Evolutionary conservation across 345 rosid genomes (phyloP).

Genomic region (Boechera retrofracta): DNA sequence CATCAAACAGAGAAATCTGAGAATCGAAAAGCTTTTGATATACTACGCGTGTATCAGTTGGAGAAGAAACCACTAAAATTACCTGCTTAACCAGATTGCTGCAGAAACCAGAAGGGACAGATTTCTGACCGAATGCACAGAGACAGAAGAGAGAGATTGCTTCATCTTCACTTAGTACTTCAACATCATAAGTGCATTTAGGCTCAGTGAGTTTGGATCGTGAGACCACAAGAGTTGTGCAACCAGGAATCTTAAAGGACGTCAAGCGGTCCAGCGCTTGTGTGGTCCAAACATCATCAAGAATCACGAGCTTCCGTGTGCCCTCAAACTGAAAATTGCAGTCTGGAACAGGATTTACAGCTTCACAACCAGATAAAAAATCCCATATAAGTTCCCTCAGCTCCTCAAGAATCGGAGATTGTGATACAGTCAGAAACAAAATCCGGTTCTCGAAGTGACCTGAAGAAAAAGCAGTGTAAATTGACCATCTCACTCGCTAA

Average conservation of each 20-base stretch:
- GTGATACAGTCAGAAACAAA: slow-evolving; percentile 82
- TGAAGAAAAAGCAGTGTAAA: slow-evolving; percentile 28
- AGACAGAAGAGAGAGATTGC: slow-evolving; percentile 72
- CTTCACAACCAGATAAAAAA: slow-evolving; percentile 53
- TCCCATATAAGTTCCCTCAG: slow-evolving; percentile 53
- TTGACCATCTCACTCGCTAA: neutral
- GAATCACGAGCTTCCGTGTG: slow-evolving; percentile 56
- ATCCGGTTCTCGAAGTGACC: slow-evolving; percentile 60
- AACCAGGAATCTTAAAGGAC: slow-evolving; percentile 52
- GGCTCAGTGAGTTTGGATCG: slow-evolving; percentile 63
- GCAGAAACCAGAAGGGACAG: slow-evolving; percentile 61
- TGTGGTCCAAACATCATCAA: slow-evolving; percentile 87
- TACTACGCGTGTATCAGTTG: neutral
- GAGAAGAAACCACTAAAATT: slow-evolving; percentile 3
- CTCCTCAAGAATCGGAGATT: slow-evolving; percentile 69
- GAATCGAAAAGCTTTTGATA: slow-evolving; percentile 2
- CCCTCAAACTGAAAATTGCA: slow-evolving; percentile 51
- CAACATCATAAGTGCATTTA: slow-evolving; percentile 58
- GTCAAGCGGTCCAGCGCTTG: slow-evolving; percentile 66
- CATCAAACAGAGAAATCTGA: slow-evolving; percentile 29
- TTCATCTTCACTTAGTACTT: slow-evolving; percentile 66
- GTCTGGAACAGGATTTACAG: slow-evolving; percentile 38
- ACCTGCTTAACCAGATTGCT: slow-evolving; percentile 72
- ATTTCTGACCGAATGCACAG: slow-evolving; percentile 72
- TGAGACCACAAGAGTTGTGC: slow-evolving; percentile 77